These are phyloP conservation scores for Coriaria nepalensis DNA, from an alignment of 306 rosid genomes.

Conservation along the genomic window DNA sequence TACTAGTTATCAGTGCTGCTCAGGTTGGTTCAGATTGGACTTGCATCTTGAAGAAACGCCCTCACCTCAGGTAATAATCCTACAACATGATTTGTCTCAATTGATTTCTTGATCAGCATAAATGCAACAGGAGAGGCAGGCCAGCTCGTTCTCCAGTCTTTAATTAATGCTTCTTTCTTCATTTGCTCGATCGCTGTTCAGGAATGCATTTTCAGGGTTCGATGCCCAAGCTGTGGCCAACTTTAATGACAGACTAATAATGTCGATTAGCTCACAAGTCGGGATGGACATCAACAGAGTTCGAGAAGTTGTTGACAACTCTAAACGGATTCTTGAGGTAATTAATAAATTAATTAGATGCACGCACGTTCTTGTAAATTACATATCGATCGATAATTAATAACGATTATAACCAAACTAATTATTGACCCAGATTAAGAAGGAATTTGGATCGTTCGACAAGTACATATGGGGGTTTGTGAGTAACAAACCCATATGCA, in stretches of 20 bases:
- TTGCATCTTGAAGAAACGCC: conserved; percentile 82
- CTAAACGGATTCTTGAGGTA: conserved; percentile 77
- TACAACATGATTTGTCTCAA: not conserved
- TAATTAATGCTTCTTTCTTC: conserved; percentile 8
- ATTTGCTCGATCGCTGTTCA: conserved; percentile 10
- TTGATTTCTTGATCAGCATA: not conserved
- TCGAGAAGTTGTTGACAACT: conserved; percentile 87
- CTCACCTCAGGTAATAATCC: conserved; percentile 49
- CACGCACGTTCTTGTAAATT: too few species aligned
- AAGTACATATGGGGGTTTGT: conserved; percentile 91
- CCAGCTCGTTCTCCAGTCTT: not conserved
- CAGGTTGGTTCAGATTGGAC: conserved; percentile 99
- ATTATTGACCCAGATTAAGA: conserved; percentile 40
- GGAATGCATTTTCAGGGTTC: conserved; percentile 80
- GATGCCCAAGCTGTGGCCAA: conserved; percentile 65
- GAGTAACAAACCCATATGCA: conserved; percentile 65
- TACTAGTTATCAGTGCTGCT: conserved; percentile 75
- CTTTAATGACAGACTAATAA: conserved; percentile 77
- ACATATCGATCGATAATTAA: not conserved
- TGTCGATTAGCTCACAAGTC: conserved; percentile 49
- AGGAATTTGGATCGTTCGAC: conserved; percentile 64
- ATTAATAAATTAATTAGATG: not conserved
- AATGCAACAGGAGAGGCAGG: not conserved
- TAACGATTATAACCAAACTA: not conserved
- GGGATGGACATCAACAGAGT: conserved; percentile 79